phyloP scores from a whole-genome alignment of 2,329 filamentous ascomycete genomes.

The Raffaelea albimanens region DNA sequence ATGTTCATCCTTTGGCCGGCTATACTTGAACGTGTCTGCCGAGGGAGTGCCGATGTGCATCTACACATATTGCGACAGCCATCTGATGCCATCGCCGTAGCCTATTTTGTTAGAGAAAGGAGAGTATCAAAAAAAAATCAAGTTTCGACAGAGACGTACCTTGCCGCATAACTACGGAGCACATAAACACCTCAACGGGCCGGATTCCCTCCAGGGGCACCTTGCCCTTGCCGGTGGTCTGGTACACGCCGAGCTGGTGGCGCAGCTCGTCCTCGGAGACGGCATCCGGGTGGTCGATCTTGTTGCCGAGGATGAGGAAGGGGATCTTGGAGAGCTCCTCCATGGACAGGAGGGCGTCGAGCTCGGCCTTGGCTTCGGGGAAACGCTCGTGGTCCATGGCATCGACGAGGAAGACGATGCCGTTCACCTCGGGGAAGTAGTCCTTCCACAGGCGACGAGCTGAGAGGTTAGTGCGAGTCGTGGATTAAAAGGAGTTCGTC shows the following conservation, averaged over 20 bases:
- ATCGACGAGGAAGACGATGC: slow-evolving; percentile 96
- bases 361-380: slow-evolving; percentile 88
- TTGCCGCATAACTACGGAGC: slow-evolving; percentile 96
- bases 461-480: slow-evolving; percentile 21
- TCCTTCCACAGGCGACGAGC: slow-evolving; percentile 93
- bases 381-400: slow-evolving; percentile 96
- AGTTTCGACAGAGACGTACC: slow-evolving; percentile 39
- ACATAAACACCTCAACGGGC: slow-evolving; percentile 98
- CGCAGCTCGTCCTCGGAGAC: slow-evolving; percentile 93
- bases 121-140: background rate
- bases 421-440: slow-evolving; percentile 92
- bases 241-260: slow-evolving; percentile 85
- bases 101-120: background rate
- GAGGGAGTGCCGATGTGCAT: too few species aligned
- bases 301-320: slow-evolving; percentile 95
- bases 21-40: too few species aligned
- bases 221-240: slow-evolving; percentile 95
- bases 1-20: too few species aligned
- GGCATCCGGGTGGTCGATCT: slow-evolving; percentile 96
- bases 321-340: slow-evolving; percentile 94
- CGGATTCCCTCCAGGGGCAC: slow-evolving; percentile 80
- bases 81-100: slow-evolving; percentile 84
- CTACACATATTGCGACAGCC: slow-evolving; percentile 87
- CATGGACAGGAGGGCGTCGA: slow-evolving; percentile 92
- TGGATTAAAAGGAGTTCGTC: background rate